Evolutionary conservation across 1,139 yeast species (phyloP), one percentile per base, ranked within the genome.

Genomic region (Yamadazyma friedrichii): DNA sequence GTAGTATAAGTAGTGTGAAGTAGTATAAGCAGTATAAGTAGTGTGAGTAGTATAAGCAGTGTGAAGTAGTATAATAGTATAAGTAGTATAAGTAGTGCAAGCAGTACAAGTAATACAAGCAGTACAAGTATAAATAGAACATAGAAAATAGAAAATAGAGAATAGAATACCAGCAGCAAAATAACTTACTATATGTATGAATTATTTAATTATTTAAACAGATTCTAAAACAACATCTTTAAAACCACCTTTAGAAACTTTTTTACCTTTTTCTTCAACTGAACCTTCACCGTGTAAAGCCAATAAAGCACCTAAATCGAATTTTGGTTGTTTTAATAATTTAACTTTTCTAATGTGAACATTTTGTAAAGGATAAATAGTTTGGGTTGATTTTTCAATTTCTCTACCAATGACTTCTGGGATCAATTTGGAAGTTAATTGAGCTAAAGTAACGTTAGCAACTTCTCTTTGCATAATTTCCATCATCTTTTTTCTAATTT

Each of bases 331-430:
- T 64, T 72, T 72, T 63, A 72, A 70, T 55, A 72, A 69, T 65
- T 72, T 72, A 49, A 72, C 78, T 64, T 72, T 72, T 70, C 77
- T 70, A 58, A 72, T 70, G 66, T 71, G 76, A 52, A 72, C 72
- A 63, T 72, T 70, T 61, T 72, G 78, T 60, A 72, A 72, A 54
- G 78, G 78, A 61, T 69, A 70, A 58, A 72, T 68, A 47, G 76
- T 60, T 61, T 70, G 76, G 46, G 78, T 72, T 41, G 76, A 67
- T 65, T 72, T 72, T 62, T 71, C 77, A 56, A 72, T 72, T 61
- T 72, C 78, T 62, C 78, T 74, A 54, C 76, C 76, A 58, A 72
- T 71, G 45, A 71, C 78, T 63, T 72, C 78, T 48, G 78, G 77
- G 49, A 72, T 72, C 64, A 72, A 71, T 62, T 72, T 72, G 50